A percentile compares a stretch with the other conserved stretches of the same genome.
Conservation (phyloP, 257 asterid species). For the Perilla frutescens region DNA sequence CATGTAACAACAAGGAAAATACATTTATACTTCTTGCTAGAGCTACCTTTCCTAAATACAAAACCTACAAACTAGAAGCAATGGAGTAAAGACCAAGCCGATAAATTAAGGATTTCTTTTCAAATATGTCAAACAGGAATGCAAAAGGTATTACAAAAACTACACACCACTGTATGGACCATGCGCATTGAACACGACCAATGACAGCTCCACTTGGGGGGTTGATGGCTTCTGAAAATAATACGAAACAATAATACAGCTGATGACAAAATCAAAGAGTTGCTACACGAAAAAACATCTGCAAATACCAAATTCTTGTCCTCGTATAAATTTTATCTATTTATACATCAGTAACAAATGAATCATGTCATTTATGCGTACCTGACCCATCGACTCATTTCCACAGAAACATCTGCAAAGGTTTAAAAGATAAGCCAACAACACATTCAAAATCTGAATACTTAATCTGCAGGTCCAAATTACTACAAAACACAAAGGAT, state of each 20-base stretch:
- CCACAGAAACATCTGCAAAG: slow-evolving; percentile 66
- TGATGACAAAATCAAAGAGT: slow-evolving; percentile 6
- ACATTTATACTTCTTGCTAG: slow-evolving; percentile 5
- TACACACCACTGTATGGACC: slow-evolving; percentile 73
- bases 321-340: neutral
- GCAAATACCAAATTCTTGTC: slow-evolving; percentile 2
- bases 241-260: neutral
- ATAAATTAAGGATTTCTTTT: neutral
- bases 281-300: slow-evolving; percentile 15
- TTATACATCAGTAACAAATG: slow-evolving; percentile 5
- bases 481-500: neutral
- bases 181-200: slow-evolving; percentile 72
- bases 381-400: slow-evolving; percentile 67
- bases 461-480: slow-evolving; percentile 6
- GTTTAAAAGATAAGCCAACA: slow-evolving; percentile 30
- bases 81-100: slow-evolving; percentile 9
- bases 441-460: slow-evolving; percentile 24
- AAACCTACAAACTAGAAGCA: slow-evolving; percentile 24
- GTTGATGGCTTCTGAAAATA: slow-evolving; percentile 65
- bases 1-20: slow-evolving; percentile 15
- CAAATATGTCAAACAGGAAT: neutral
- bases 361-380: slow-evolving; percentile 33
- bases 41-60: slow-evolving; percentile 8
- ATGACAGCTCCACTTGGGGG: slow-evolving; percentile 54
- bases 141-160: slow-evolving; percentile 27